Percentiles rank a stretch among this genome's conserved stretches.
Conservation (phyloP, 148 eudicot genomes). For the Linanthus parryae region DNA sequence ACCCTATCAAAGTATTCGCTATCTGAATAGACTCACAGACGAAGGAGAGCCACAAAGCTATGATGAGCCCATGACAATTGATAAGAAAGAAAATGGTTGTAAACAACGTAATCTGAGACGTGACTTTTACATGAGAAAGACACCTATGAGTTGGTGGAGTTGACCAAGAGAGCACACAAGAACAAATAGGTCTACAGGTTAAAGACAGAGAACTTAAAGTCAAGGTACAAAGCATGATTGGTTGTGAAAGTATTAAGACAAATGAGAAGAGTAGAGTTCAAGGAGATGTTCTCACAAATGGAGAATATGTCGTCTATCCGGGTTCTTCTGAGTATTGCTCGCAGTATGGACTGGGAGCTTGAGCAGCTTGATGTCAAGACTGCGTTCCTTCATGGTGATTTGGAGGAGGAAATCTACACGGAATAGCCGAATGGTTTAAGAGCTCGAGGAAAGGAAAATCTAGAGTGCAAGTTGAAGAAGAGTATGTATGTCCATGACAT, state of each 20-base stretch:
- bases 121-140: too few relatives aligned
- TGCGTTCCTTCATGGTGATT: background rate
- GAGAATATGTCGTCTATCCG: background rate
- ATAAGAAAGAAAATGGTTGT: too few relatives aligned
- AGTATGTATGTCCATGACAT: too few relatives aligned
- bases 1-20: too few relatives aligned
- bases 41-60: too few relatives aligned
- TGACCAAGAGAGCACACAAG: too few relatives aligned
- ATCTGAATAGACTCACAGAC: too few relatives aligned
- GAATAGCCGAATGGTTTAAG: background rate
- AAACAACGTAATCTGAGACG: too few relatives aligned
- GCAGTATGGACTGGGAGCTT: background rate
- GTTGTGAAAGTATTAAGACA: background rate
- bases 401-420: background rate
- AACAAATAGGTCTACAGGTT: too few relatives aligned
- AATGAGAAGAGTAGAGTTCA: background rate
- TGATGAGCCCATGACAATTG: too few relatives aligned
- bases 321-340: background rate
- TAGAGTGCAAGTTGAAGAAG: background rate
- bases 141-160: too few relatives aligned
- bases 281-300: background rate
- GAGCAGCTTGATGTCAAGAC: slow-evolving; percentile 1
- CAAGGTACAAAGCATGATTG: background rate
- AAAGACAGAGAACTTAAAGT: too few relatives aligned
- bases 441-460: background rate